Conservation (phyloP, 306 rosid species). For the Corylus heterophylla region DNA sequence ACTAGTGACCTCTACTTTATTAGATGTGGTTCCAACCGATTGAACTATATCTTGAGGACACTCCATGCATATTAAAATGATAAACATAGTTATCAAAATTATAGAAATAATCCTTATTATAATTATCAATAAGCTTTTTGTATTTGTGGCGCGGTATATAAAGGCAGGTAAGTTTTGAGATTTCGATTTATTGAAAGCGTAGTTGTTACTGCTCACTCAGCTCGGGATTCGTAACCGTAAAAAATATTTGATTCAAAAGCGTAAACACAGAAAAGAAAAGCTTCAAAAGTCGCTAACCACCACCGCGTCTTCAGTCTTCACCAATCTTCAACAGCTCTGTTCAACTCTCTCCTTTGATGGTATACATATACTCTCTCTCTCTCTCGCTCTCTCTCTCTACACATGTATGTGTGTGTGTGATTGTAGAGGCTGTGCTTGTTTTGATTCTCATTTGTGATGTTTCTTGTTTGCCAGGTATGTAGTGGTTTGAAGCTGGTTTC, state of each 20-base stretch:
- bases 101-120: too few relatives aligned
- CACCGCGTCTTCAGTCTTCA: background rate
- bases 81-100: too few relatives aligned
- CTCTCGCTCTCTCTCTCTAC: background rate
- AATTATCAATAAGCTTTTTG: too few relatives aligned
- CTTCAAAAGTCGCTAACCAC: background rate
- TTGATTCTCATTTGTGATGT: background rate
- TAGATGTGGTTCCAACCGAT: too few relatives aligned
- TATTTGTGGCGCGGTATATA: background rate
- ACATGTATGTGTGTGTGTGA: background rate
- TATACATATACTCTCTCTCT: background rate
- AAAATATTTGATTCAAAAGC: slow-evolving; percentile 31
- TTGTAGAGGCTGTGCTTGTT: background rate
- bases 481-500: background rate
- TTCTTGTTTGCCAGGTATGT: background rate
- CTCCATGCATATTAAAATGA: too few relatives aligned
- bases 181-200: background rate
- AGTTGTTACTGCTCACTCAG: background rate
- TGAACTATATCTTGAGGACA: too few relatives aligned
- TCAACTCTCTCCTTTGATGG: slow-evolving; percentile 8
- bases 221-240: slow-evolving; percentile 40
- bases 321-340: background rate
- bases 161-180: background rate
- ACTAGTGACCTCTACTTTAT: too few relatives aligned
- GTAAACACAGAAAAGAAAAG: slow-evolving; percentile 3